Conservation (phyloP, 116 monocot species). For the Phalaenopsis hybrid region DNA sequence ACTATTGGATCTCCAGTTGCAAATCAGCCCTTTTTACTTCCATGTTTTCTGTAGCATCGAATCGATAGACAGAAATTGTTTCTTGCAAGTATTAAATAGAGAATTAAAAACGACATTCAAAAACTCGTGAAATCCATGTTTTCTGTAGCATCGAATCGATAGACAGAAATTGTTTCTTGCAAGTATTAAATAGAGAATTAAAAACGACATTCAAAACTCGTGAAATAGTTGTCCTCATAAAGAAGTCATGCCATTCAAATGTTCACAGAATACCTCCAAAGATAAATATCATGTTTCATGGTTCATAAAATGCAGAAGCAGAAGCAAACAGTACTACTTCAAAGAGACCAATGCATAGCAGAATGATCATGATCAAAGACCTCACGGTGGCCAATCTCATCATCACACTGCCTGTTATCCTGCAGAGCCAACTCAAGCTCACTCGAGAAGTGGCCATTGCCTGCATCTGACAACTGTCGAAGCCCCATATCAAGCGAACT, state of each 20-base stretch:
- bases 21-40: too few species aligned
- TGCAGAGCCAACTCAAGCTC: constrained; percentile 69
- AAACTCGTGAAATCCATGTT: too few species aligned
- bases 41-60: too few species aligned
- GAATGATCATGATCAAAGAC: constrained; percentile 29
- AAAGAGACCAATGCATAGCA: constrained; percentile 48
- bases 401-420: constrained; percentile 27
- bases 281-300: neutral
- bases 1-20: neutral
- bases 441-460: constrained; percentile 25
- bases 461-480: neutral
- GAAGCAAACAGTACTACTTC: neutral
- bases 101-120: too few species aligned
- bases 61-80: too few species aligned
- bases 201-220: too few species aligned
- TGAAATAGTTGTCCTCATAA: neutral
- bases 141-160: too few species aligned
- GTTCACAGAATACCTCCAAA: neutral
- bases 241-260: neutral
- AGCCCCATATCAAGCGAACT: constrained; percentile 16
- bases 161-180: too few species aligned
- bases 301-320: neutral
- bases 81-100: too few species aligned
- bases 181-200: too few species aligned
- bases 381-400: constrained; percentile 11